Conservation (phyloP, 2,329 filamentous ascomycete species). For the Paraconiothyrium brasiliense region DNA sequence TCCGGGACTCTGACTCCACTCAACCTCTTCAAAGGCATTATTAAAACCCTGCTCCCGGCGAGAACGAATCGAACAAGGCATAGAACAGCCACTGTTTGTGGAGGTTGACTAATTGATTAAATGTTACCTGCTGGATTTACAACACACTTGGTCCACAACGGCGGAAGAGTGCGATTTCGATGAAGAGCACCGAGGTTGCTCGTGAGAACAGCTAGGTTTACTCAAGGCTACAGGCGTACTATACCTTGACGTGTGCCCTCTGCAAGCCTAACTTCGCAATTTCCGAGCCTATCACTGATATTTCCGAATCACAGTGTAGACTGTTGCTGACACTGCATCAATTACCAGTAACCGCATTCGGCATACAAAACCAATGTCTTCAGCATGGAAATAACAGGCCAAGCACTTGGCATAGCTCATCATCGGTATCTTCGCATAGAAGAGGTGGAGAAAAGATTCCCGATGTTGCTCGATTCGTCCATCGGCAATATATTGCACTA, state of each 20-base stretch:
- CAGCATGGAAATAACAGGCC: neutral
- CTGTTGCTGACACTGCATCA: neutral
- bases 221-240: neutral
- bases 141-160: no score
- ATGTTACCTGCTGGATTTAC: no score
- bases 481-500: neutral
- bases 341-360: neutral
- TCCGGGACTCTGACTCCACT: no score
- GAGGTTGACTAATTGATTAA: no score
- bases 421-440: neutral
- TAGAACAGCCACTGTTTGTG: no score
- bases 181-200: neutral
- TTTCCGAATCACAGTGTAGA: neutral
- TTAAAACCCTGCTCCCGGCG: no score
- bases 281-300: neutral
- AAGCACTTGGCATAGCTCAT: neutral
- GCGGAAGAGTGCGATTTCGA: no score
- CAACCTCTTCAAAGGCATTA: no score
- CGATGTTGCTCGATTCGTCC: neutral
- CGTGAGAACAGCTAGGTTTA: neutral
- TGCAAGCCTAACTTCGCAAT: neutral
- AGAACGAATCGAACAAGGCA: no score
- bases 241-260: neutral
- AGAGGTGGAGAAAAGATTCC: neutral
- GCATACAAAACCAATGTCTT: neutral